Conservation (phyloP, 805 yeast genomes). For the Candida dajiaensis region DNA sequence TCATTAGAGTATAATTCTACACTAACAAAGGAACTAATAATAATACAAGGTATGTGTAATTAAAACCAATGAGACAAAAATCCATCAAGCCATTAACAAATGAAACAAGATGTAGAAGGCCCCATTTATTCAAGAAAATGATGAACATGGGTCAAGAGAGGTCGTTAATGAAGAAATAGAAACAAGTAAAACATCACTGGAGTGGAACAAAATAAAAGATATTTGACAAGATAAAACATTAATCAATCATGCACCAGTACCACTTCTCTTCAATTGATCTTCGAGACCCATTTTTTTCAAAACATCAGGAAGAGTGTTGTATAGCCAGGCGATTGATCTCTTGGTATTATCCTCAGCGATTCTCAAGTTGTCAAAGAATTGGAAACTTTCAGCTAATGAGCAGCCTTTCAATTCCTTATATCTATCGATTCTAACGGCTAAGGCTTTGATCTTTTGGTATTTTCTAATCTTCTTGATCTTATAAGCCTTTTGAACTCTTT, state of each 20-base stretch:
- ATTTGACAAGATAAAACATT: slow-evolving; percentile 25
- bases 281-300: slow-evolving; percentile 24
- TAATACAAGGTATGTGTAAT: no score
- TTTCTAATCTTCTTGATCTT: slow-evolving; percentile 32
- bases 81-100: background rate
- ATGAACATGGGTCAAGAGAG: background rate
- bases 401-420: slow-evolving; percentile 24
- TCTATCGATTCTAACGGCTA: slow-evolving; percentile 30
- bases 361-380: slow-evolving; percentile 27
- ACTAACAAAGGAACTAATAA: no score
- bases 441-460: slow-evolving; percentile 31
- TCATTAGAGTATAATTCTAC: no score
- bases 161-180: background rate
- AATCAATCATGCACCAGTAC: slow-evolving; percentile 5
- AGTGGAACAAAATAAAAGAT: background rate
- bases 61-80: background rate
- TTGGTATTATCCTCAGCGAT: slow-evolving; percentile 24
- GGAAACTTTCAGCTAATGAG: slow-evolving; percentile 24
- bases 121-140: background rate
- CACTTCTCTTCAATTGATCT: slow-evolving; percentile 22
- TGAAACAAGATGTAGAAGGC: no score
- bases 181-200: background rate
- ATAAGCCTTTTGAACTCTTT: slow-evolving; percentile 28
- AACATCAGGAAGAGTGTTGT: slow-evolving; percentile 28
- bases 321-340: slow-evolving; percentile 32